These are phyloP conservation scores for Myxozyma udenii DNA, from an alignment of 805 yeast species.

Conservation along the genomic window DNA sequence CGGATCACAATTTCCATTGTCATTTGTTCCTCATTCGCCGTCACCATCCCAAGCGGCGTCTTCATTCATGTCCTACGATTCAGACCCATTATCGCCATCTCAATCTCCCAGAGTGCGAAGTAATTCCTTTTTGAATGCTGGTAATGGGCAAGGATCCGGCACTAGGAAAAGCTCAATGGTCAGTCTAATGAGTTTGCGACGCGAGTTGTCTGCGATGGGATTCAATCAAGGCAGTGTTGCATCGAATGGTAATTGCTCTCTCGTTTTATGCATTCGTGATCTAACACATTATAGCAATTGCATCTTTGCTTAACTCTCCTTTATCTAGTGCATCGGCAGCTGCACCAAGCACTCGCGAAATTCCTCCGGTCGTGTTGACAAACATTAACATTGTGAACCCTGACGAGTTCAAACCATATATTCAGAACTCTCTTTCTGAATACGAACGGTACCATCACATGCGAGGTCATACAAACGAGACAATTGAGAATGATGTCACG, in stretches of 20 bases:
- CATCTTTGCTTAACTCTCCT: conserved; percentile 25
- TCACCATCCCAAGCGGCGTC: conserved; percentile 5
- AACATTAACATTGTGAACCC: conserved; percentile 49
- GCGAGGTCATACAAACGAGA: conserved; percentile 1
- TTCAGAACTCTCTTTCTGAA: conserved; percentile 45
- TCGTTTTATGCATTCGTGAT: background rate
- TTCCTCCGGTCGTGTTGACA: conserved; percentile 72
- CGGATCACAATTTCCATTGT: no score
- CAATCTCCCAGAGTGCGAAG: conserved; percentile 6
- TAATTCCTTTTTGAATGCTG: background rate
- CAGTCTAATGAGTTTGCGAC: conserved; percentile 9
- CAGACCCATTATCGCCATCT: conserved; percentile 11
- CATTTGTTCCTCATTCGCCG: conserved; percentile 11
- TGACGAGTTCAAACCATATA: conserved; percentile 46
- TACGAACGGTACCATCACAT: conserved; percentile 38
- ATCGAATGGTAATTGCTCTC: conserved; percentile 32
- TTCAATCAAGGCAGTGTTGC: conserved; percentile 29
- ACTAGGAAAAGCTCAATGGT: conserved; percentile 7
- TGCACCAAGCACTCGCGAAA: conserved; percentile 73
- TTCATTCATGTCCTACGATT: conserved; percentile 6
- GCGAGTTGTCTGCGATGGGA: conserved; percentile 22
- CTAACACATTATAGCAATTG: conserved; percentile 12
- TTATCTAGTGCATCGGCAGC: conserved; percentile 10
- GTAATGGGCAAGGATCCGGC: conserved; percentile 8
- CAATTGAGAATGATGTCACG: background rate